Base-by-base conservation (phyloP, 2,329 filamentous ascomycete genomes). In the Aspergillus awamori region DNA sequence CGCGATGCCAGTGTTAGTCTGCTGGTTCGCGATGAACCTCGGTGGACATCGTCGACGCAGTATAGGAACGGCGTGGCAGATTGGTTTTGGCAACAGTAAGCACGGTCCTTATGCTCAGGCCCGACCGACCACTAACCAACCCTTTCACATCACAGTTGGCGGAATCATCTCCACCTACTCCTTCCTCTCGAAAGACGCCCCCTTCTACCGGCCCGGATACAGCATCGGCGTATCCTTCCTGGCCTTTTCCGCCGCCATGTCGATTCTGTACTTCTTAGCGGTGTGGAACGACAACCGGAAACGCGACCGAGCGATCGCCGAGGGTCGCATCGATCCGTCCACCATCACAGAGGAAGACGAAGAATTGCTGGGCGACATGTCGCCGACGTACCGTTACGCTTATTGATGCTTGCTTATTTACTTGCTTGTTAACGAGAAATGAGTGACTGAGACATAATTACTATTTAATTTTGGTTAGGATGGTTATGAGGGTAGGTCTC, bases 1-100 rank as follows among this genome's bases (percentile, higher is more conserved):
- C 0, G 91, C 93, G 8, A 92, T 96, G 89, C 93, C 93, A 0
- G 87, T 97, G 20, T 86, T 92, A 39, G 85, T 93, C 5, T 92
- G 89, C 74, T 93, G 90, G 90, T 93, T 90, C 75, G 89, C 89
- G 67, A 92, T 92, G 86, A 93, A 92, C 67, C 80, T 92, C 0
- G 87, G 86, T 1, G 89, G 89, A 0, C 90, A 93, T 71, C 88
- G 87, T 58, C 84, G 89, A 2, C 82, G 89, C 38, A 83, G 87
- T 4, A 85, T 93, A 11, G 90, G 90, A 5, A 86, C 86, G 4
- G 90, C 88, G 0, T 93, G 88, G 88, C 90, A 93, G 73, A 82
- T 93, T 45, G 89, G 88, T 0, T 91, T 93, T 65, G 90, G 90
- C 17, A 65, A 61, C 15, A 58, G 63, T 65, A 55, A 36, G 33